Conservation (phyloP, 73 alveolate genomes). For the Paramecium bursaria region DNA sequence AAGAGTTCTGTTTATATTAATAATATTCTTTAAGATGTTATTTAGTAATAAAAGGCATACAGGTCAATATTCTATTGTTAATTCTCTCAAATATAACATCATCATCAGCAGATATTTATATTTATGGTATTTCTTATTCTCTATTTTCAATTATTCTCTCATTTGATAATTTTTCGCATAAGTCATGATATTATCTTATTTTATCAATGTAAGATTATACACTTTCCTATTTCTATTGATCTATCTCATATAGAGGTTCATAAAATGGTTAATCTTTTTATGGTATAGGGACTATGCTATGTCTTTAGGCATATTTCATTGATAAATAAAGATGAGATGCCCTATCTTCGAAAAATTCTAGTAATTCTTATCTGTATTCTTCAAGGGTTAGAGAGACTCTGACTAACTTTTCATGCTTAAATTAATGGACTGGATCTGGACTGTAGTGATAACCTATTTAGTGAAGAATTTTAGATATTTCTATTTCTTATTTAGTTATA, state of each 20-base stretch:
- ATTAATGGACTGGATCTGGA: slow-evolving; percentile 13
- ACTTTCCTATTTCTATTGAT: neutral
- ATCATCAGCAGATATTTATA: slow-evolving; percentile 49
- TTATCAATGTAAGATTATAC: neutral
- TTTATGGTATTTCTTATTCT: slow-evolving; percentile 26
- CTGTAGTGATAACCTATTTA: slow-evolving; percentile 12
- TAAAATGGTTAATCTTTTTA: slow-evolving; percentile 33
- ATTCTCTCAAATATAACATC: slow-evolving; percentile 59
- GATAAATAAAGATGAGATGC: neutral
- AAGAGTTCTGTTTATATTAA: neutral
- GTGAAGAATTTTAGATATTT: slow-evolving; percentile 27
- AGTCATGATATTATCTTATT: slow-evolving; percentile 10
- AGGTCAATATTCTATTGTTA: slow-evolving; percentile 12
- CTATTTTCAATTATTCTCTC: slow-evolving; percentile 30
- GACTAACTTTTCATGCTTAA: slow-evolving; percentile 6
- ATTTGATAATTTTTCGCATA: slow-evolving; percentile 44
- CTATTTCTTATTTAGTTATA: slow-evolving; percentile 49
- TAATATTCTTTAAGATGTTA: slow-evolving; percentile 36
- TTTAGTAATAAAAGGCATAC: slow-evolving; percentile 45
- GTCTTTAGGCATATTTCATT: slow-evolving; percentile 5
- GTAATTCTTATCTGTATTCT: slow-evolving; percentile 28
- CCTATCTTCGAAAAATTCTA: slow-evolving; percentile 30
- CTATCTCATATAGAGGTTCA: slow-evolving; percentile 8
- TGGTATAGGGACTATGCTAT: slow-evolving; percentile 39
- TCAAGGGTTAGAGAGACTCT: slow-evolving; percentile 20